These are phyloP conservation scores for Colletotrichum sp. DNA, from an alignment of 2,329 filamentous ascomycete species.

Conservation along the genomic window DNA sequence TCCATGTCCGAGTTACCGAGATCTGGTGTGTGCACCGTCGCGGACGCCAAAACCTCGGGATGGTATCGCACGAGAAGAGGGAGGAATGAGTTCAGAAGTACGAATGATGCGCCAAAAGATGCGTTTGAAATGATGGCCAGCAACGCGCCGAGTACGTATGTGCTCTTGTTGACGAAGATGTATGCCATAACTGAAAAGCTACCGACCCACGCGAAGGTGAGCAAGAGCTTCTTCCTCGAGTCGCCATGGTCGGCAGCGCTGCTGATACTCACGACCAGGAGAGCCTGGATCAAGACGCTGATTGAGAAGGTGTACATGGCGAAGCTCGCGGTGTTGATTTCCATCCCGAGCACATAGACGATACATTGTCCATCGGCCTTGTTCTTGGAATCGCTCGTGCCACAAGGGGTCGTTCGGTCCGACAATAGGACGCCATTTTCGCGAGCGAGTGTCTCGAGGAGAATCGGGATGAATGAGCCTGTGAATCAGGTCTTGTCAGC, in stretches of 20 bases:
- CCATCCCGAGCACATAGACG: constrained; percentile 78
- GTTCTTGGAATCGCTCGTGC: constrained; percentile 61
- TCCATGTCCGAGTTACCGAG: constrained; percentile 35
- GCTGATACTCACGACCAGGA: constrained; percentile 95
- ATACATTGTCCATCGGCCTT: constrained; percentile 73
- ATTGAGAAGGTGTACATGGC: constrained; percentile 98
- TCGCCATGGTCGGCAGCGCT: constrained; percentile 93
- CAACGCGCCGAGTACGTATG: constrained; percentile 82
- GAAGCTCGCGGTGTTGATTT: constrained; percentile 96
- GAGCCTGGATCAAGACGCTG: constrained; percentile 85
- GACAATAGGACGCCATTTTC: constrained; percentile 88
- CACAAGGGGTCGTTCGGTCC: constrained; percentile 79
- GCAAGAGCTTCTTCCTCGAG: constrained; percentile 86
- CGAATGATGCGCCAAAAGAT: constrained; percentile 93
- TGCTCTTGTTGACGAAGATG: constrained; percentile 74
- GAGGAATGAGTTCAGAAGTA: constrained; percentile 93
- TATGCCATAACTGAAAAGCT: constrained; percentile 88
- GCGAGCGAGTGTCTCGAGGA: constrained; percentile 89
- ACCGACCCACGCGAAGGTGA: constrained; percentile 84
- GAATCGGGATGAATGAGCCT: constrained; percentile 96
- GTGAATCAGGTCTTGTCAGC: constrained; percentile 1
- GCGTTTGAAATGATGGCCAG: constrained; percentile 92
- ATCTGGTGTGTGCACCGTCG: constrained; percentile 33
- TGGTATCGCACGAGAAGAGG: constrained; percentile 90
- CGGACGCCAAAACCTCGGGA: constrained; percentile 49